A percentile compares a stretch with the other conserved stretches of the same genome.
phyloP scores from a whole-genome alignment of 176 grass and related monocot species.

The Eleusine indica region DNA sequence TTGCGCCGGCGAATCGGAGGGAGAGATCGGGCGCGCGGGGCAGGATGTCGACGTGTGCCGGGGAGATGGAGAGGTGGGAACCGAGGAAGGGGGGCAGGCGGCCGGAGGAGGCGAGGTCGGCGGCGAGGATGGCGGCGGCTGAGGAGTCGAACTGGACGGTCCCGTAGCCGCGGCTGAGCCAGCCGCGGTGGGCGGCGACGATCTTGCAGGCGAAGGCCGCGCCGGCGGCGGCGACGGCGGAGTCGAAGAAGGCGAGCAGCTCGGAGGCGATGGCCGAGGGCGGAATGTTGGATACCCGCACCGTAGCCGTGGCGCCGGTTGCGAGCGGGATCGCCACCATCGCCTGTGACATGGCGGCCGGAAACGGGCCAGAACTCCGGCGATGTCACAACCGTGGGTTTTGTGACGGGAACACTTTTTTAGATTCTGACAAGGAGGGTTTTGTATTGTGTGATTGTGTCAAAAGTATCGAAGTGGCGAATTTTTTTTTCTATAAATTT shows the following conservation, averaged over 20 bases:
- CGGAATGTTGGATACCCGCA: conserved; percentile 70
- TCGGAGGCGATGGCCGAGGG: conserved; percentile 63
- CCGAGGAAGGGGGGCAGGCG: conserved; percentile 67
- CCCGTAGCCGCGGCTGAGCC: conserved; percentile 65
- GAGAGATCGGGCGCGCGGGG: conserved; percentile 58
- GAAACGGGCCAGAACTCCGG: background rate
- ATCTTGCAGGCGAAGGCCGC: conserved; percentile 78
- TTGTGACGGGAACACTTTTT: background rate
- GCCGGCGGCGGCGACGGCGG: conserved; percentile 53
- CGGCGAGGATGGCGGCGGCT: conserved; percentile 46
- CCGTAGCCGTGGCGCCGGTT: conserved; percentile 41
- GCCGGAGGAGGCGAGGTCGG: conserved; percentile 45
- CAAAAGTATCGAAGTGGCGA: too few relatives aligned
- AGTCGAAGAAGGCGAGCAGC: conserved; percentile 71
- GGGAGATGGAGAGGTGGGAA: conserved; percentile 54
- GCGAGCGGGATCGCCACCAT: conserved; percentile 10
- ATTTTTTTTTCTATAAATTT: too few relatives aligned
- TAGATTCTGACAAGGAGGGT: too few relatives aligned
- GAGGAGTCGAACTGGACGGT: conserved; percentile 74
- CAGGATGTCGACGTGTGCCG: conserved; percentile 59
- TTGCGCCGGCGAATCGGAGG: conserved; percentile 30
- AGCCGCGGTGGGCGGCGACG: conserved; percentile 55
- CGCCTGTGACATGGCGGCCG: conserved; percentile 23
- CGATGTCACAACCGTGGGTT: background rate
- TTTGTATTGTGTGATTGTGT: too few relatives aligned